These are phyloP conservation scores for Phytomonas sp. DNA, from an alignment of 208 protist genomes.

Conservation along the genomic window DNA sequence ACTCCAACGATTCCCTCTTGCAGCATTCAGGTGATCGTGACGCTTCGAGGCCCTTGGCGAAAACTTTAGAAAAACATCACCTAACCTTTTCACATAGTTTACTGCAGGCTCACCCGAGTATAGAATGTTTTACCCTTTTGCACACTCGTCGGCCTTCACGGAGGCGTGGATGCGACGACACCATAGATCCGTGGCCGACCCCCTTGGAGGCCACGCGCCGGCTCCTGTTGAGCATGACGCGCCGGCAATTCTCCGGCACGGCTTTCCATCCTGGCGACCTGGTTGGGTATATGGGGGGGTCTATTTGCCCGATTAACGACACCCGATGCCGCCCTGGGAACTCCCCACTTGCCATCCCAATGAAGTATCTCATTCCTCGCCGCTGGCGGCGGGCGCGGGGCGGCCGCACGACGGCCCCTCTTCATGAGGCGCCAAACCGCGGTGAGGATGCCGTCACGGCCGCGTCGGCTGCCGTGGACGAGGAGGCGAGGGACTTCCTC, in stretches of 20 bases:
- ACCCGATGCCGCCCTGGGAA: slow-evolving; percentile 36
- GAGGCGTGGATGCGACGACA: too few species aligned
- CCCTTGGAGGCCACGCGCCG: slow-evolving; percentile 12
- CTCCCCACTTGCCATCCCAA: slow-evolving; percentile 61
- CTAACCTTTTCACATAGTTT: background rate
- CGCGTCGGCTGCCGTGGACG: background rate
- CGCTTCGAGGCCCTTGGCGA: background rate
- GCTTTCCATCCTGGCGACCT: slow-evolving; percentile 64
- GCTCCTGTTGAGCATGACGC: slow-evolving; percentile 34
- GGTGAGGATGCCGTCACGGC: background rate
- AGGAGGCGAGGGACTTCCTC: slow-evolving; percentile 21
- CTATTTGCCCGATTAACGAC: slow-evolving; percentile 30
- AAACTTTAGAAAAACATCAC: background rate
- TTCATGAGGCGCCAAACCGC: background rate
- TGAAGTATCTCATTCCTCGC: slow-evolving; percentile 49
- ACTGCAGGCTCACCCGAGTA: background rate
- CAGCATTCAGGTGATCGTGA: background rate
- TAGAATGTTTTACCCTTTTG: background rate
- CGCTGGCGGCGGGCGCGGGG: slow-evolving; percentile 11
- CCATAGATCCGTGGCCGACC: background rate
- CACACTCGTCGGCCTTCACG: background rate
- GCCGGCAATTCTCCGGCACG: slow-evolving; percentile 58
- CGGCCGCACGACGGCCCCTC: background rate
- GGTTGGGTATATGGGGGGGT: slow-evolving; percentile 63
- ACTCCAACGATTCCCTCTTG: background rate